Base-by-base conservation (phyloP, 2,329 filamentous ascomycete species). In the Zasmidium citrigriseum region DNA sequence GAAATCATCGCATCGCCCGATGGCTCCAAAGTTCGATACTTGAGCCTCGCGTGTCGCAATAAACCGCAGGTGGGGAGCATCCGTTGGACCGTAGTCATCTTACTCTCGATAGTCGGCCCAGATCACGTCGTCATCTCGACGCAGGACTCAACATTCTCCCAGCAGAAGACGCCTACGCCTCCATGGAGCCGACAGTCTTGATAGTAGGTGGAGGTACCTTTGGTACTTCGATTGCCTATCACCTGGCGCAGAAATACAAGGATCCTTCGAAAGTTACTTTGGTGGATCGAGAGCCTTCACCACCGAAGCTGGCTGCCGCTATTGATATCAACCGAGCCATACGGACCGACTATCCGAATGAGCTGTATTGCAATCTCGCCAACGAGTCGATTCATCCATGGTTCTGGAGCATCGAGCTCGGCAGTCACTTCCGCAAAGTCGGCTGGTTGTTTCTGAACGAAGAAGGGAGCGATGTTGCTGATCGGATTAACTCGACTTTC, bases 381-480 rank as follows among this genome's bases (percentile, higher is more conserved):
- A 72, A 72, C 49, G 74, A 77, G 61, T 72, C 75, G 0, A 71
- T 76, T 2, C 68, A 76, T 44, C 71, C 73, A 16, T 78, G 75
- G 75, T 66, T 67, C 54, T 68, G 64, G 55, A 66, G 60, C 51
- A 55, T 65, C 12, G 65, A 72, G 48, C 62, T 73, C 1, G 61
- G 68, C 25, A 58, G 57, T 2, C 82, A 79, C 53, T 88, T 86
- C 67, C 82, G 87, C 67, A 79, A 84, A 68, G 83, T 80, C 0
- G 86, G 86, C 0, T 83, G 86, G 73, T 4, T 22, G 5, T 24
- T 4, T 22, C 81, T 79, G 62, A 77, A 82, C 50, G 77, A 75
- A 38, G 74, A 69, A 2, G 63, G 63, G 21, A 64, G 61, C 47
- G 57, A 56, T 14, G 55, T 65, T 23, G 75, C 77, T 57, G 74